Evolutionary conservation across 164 flowering plant genomes (phyloP).

Genomic region (Akebia trifoliata): DNA sequence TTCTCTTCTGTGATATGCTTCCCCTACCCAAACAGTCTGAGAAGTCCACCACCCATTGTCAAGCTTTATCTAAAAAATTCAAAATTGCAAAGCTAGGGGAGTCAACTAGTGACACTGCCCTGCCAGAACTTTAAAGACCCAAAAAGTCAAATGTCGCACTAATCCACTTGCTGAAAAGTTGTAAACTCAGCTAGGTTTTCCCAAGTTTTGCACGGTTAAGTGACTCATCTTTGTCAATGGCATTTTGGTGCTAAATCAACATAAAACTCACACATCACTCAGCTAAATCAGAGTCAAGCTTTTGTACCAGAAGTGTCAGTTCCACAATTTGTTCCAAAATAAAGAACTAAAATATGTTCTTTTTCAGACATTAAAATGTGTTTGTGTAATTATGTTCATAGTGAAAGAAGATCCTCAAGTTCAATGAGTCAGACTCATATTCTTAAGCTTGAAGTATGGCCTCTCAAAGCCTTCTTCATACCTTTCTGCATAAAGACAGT

Average conservation of each 20-base stretch:
- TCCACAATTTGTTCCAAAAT: background rate
- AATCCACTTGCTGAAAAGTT: background rate
- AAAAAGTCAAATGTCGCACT: no score
- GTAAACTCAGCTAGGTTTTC: background rate
- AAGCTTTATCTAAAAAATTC: background rate
- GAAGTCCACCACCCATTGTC: slow-evolving; percentile 9
- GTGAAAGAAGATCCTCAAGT: background rate
- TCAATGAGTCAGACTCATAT: slow-evolving; percentile 45
- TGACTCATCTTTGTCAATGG: background rate
- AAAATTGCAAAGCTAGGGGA: background rate
- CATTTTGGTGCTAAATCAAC: no score
- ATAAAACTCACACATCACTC: no score
- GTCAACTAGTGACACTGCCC: background rate
- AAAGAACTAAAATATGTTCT: no score
- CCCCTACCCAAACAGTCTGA: slow-evolving; percentile 95
- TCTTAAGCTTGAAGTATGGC: slow-evolving; percentile 96
- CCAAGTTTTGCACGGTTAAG: background rate
- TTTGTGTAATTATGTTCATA: background rate
- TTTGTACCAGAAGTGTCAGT: no score
- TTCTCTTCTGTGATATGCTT: slow-evolving; percentile 97
- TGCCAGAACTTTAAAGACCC: background rate
- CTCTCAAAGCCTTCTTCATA: slow-evolving; percentile 87
- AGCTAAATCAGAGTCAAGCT: no score
- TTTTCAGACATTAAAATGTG: background rate
- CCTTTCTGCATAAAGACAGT: slow-evolving; percentile 96